A percentile compares a stretch with the other conserved stretches of the same genome.
These are phyloP conservation scores for Hypericum androsaemum DNA, from an alignment of 345 rosid species.

Conservation along the genomic window DNA sequence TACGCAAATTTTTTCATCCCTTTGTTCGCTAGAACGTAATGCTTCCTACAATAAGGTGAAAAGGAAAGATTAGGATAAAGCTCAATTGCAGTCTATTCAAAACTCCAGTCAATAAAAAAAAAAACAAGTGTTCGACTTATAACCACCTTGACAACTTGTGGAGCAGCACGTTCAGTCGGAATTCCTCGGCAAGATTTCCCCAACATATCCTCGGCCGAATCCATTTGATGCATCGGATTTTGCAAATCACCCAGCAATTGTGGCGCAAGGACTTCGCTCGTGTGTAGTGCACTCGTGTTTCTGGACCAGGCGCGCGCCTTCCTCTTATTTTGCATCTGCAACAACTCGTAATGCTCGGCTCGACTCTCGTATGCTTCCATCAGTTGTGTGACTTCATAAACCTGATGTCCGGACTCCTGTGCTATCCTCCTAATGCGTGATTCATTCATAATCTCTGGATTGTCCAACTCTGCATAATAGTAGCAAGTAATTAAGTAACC, in stretches of 20 bases:
- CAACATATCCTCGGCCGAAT: constrained; percentile 76
- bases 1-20: constrained; percentile 85
- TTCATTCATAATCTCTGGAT: constrained; percentile 62
- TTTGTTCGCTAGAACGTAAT: constrained; percentile 61
- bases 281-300: constrained; percentile 77
- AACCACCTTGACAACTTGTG: constrained; percentile 79
- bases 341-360: constrained; percentile 68
- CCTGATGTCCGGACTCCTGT: constrained; percentile 61
- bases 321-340: constrained; percentile 77
- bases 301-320: constrained; percentile 72
- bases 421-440: constrained; percentile 76
- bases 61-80: not conserved
- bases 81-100: not conserved
- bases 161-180: constrained; percentile 82
- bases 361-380: constrained; percentile 79
- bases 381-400: constrained; percentile 80
- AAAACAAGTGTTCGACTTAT: not conserved
- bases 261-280: constrained; percentile 78
- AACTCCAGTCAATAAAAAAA: not conserved
- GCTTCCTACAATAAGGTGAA: constrained; percentile 54
- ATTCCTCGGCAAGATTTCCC: constrained; percentile 68
- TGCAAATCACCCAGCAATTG: constrained; percentile 87
- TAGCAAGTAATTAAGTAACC: constrained; percentile 9
- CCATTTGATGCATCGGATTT: constrained; percentile 80
- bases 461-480: constrained; percentile 49